Evolutionary conservation across 1,139 yeast species (phyloP), one percentile per base, ranked within the genome.

Genomic region (Blastobotrys elegans): DNA sequence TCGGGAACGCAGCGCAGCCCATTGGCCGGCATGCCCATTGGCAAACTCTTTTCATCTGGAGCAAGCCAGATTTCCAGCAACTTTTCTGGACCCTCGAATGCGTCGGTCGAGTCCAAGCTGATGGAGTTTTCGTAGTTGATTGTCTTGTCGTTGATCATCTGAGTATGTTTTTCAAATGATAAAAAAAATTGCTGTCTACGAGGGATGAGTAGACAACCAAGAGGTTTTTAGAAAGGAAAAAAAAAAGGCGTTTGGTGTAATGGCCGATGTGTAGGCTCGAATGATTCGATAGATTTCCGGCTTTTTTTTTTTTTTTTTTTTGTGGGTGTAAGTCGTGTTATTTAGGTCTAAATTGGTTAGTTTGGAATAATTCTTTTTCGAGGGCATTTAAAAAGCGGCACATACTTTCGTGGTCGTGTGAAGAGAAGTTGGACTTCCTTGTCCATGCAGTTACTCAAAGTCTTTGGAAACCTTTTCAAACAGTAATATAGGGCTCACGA

Each of bases 51-150:
- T 13, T 65, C 62, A 32, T 60, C 55, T 1, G 84, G 82, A 63
- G 82, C 82, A 62, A 89, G 83, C 97, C 97, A 90, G 51, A 92
- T 73, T 64, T 92, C 97, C 44, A 92, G 72, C 50, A 92, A 74
- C 68, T 92, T 92, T 67, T 92, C 98, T 18, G 98, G 97, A 11
- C 98, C 98, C 70, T 90, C 97, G 64, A 90, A 90, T 2, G 97
- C 96, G 63, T 80, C 83, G 17, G 95, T 75, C 29, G 96, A 88
- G 68, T 90, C 97, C 56, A 89, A 70, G 56, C 77, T 76, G 44
- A 82, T 82, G n/a, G 95, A 82, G 46, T 86, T 71, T 55, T 82
- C 85, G 66, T 83, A 88, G 65, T 88, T 88, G 59, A 84, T 79
- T 60, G 74, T 85, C 46, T 59, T 60, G 40, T 57, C 40, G 27